Evolutionary conservation across 495 filamentous ascomycete species (phyloP).

Genomic region (Friedmanniomyces endolithicus): DNA sequence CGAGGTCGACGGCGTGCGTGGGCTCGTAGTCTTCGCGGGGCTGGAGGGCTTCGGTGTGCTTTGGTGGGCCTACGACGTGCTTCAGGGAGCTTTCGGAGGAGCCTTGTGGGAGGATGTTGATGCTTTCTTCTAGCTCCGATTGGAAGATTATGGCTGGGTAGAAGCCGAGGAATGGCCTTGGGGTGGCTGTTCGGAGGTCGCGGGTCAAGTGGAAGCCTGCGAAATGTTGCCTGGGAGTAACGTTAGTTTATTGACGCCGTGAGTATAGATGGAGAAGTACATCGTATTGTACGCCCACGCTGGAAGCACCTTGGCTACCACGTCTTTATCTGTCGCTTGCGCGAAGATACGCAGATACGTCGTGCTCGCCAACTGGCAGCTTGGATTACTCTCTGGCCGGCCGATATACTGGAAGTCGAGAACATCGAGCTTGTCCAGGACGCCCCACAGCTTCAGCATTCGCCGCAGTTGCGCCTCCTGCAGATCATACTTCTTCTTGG

Average conservation of each 20-base stretch:
- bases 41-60: constrained; percentile 7
- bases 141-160: constrained; percentile 17
- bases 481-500: constrained; percentile 34
- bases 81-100: neutral
- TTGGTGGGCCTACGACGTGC: constrained; percentile 8
- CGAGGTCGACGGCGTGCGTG: constrained; percentile 7
- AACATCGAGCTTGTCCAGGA: constrained; percentile 15
- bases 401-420: constrained; percentile 23
- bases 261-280: neutral
- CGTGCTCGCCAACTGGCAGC: constrained; percentile 16
- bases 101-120: constrained; percentile 3
- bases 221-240: neutral
- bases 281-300: constrained; percentile 11
- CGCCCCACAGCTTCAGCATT: constrained; percentile 4
- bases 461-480: constrained; percentile 32
- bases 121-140: constrained; percentile 15
- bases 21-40: constrained; percentile 16
- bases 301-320: constrained; percentile 12
- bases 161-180: constrained; percentile 26
- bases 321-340: constrained; percentile 9
- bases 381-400: constrained; percentile 9
- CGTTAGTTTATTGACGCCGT: neutral
- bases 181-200: constrained; percentile 23
- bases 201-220: constrained; percentile 18
- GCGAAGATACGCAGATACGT: constrained; percentile 25